Evolutionary conservation across 2,329 filamentous ascomycete species (phyloP).

Genomic region (Calonectria henricotiae): DNA sequence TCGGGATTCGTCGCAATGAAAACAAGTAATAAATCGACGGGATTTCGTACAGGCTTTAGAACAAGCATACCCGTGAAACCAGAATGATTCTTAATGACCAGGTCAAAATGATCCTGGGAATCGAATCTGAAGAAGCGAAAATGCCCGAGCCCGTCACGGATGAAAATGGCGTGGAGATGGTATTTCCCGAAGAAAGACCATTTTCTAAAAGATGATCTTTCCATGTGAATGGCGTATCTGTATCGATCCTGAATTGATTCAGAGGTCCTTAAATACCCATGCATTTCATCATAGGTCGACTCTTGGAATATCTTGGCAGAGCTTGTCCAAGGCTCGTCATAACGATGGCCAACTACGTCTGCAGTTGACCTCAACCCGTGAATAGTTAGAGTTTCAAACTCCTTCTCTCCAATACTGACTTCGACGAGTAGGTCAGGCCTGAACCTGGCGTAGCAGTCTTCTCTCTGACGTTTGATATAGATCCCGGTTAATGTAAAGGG

Average conservation of each 20-base stretch:
- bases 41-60: background rate
- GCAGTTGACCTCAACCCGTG: background rate
- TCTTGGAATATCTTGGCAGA: background rate
- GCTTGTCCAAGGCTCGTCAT: background rate
- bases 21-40: background rate
- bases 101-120: background rate
- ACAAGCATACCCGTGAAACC: background rate
- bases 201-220: background rate
- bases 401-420: background rate
- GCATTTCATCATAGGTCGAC: background rate
- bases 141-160: background rate
- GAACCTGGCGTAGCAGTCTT: background rate
- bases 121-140: slow-evolving; percentile 2
- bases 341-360: background rate
- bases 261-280: background rate
- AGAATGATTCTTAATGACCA: background rate
- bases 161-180: background rate
- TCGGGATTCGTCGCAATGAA: background rate
- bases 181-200: background rate
- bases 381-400: background rate
- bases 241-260: background rate
- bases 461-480: background rate
- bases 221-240: background rate
- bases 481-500: background rate
- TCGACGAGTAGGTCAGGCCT: background rate